These are phyloP conservation scores for Setaria viridis DNA, from an alignment of 202 grass and related monocot genomes.

Conservation along the genomic window DNA sequence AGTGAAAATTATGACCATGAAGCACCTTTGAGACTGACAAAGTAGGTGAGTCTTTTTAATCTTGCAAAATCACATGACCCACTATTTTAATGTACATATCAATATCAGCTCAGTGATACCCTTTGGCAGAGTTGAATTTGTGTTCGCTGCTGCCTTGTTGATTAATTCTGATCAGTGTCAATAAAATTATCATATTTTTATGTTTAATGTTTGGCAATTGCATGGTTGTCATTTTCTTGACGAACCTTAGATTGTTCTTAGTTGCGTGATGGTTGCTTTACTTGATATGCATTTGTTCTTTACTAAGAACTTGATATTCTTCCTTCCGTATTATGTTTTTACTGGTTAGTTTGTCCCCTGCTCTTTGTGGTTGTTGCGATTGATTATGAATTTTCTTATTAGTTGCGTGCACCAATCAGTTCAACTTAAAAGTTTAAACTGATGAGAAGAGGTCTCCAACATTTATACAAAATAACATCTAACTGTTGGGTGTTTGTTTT, in stretches of 20 bases:
- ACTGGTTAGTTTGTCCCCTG: neutral
- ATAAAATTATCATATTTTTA: neutral
- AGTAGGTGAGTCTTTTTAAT: constrained; percentile 57
- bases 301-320: constrained; percentile 15
- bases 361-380: neutral
- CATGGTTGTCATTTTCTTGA: constrained; percentile 18
- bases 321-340: neutral
- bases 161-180: neutral
- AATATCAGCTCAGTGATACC: neutral
- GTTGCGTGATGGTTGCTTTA: neutral
- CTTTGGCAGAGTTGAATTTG: constrained; percentile 1
- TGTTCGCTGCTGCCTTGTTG: neutral
- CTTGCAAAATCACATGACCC: constrained; percentile 6
- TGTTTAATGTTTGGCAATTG: neutral
- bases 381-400: neutral
- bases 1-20: constrained; percentile 82
- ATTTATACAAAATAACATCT: constrained; percentile 27
- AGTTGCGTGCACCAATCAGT: too few species aligned
- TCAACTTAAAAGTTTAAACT: too few species aligned
- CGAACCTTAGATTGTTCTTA: neutral
- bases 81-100: constrained; percentile 14
- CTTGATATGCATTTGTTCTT: neutral
- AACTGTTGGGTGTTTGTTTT: constrained; percentile 3
- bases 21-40: constrained; percentile 50
- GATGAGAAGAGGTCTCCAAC: neutral